phyloP scores from a whole-genome alignment of 2,329 filamentous ascomycete species.

The Botrytis medusae region DNA sequence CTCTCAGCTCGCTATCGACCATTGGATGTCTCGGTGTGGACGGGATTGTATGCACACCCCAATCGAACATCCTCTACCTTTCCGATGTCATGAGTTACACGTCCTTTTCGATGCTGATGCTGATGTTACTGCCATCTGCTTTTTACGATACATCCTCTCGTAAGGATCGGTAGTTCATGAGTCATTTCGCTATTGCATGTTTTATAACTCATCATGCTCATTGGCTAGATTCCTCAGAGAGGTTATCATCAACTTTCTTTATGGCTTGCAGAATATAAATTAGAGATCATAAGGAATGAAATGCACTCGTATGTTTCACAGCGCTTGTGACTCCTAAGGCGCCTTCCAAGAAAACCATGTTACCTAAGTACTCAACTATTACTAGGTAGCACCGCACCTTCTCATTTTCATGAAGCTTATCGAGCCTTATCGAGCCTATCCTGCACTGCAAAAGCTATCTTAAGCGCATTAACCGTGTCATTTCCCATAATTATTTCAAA shows the following conservation, averaged over 20 bases:
- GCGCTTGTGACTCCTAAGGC: conserved; percentile 10
- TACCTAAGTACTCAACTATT: neutral
- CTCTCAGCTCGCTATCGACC: neutral
- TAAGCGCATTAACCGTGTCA: conserved; percentile 10
- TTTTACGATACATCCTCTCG: neutral
- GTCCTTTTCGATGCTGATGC: neutral
- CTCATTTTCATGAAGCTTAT: neutral
- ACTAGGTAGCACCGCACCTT: neutral
- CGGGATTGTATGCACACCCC: neutral
- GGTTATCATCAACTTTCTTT: neutral
- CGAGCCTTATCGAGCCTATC: conserved; percentile 5
- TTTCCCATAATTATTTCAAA: neutral
- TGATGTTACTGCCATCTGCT: neutral
- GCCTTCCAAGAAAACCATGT: neutral
- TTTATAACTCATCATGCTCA: neutral
- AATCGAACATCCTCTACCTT: neutral
- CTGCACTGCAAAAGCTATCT: neutral
- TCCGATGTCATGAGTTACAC: neutral
- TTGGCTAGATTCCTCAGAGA: neutral
- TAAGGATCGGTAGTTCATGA: neutral
- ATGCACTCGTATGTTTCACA: conserved; percentile 14
- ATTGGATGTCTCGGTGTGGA: neutral
- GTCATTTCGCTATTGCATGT: neutral
- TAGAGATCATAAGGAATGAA: conserved; percentile 7
- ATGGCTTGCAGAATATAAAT: neutral